These are phyloP conservation scores for Neolentinus lepideus DNA, from an alignment of 1,284 basidiomycete species.

Conservation along the genomic window DNA sequence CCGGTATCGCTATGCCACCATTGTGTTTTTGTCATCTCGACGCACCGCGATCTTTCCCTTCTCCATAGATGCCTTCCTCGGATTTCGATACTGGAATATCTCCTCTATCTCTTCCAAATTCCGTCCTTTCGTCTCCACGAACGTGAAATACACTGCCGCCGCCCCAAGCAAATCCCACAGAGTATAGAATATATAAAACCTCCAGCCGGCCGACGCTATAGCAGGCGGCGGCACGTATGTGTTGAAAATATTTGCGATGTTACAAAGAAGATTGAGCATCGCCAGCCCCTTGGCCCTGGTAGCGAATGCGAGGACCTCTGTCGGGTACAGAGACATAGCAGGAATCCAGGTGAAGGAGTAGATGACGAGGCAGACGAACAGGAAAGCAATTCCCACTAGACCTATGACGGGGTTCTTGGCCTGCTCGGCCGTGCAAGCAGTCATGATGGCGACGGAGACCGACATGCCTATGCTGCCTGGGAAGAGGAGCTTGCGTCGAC, in stretches of 20 bases:
- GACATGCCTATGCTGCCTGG: conserved; percentile 1
- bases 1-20: too few species aligned
- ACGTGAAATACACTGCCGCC: neutral
- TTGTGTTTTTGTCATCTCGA: neutral
- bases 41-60: neutral
- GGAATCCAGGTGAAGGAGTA: conserved; percentile 10
- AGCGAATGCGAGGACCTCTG: neutral
- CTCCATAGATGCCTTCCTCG: neutral
- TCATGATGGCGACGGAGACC: conserved; percentile 8
- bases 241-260: conserved; percentile 1
- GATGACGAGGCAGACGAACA: conserved; percentile 13
- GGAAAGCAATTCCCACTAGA: conserved; percentile 17
- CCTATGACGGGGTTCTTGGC: conserved; percentile 15
- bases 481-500: conserved; percentile 1
- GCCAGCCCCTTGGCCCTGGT: neutral
- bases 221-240: neutral
- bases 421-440: conserved; percentile 11
- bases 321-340: neutral
- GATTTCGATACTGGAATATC: neutral
- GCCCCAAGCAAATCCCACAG: neutral
- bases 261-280: neutral
- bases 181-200: conserved; percentile 2
- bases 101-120: conserved; percentile 2
- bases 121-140: conserved; percentile 2
- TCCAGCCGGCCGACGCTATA: neutral